A percentile compares a stretch with the other conserved stretches of the same genome.
Evolutionary conservation across 345 rosid genomes (phyloP).

Genomic region (Salix koriyanagi): DNA sequence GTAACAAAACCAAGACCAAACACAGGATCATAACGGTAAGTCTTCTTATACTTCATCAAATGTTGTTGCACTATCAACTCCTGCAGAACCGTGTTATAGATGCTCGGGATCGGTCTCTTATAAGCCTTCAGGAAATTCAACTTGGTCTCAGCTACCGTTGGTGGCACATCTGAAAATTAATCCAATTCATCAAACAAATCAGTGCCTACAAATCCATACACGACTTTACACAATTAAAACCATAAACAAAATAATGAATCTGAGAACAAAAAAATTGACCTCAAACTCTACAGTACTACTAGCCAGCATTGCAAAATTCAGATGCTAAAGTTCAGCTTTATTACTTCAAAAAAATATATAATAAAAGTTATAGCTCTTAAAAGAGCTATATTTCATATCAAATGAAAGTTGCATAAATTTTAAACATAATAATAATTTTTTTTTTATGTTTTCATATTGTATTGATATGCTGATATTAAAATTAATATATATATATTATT

Average conservation of each 20-base stretch:
- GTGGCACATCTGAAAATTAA: conserved; percentile 60
- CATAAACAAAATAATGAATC: neutral
- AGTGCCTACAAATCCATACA: neutral
- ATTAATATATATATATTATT: too few species aligned
- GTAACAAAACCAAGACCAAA: conserved; percentile 98
- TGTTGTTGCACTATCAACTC: conserved; percentile 96
- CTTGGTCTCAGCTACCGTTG: conserved; percentile 90
- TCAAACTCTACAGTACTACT: neutral
- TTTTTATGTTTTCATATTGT: too few species aligned
- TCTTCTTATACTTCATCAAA: conserved; percentile 83
- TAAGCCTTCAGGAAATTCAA: conserved; percentile 68
- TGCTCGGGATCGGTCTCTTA: conserved; percentile 85
- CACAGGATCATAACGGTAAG: conserved; percentile 72
- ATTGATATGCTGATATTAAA: too few species aligned
- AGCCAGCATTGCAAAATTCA: conserved; percentile 14
- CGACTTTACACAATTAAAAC: neutral
- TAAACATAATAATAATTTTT: too few species aligned
- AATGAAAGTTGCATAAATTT: too few species aligned
- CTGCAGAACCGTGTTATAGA: conserved; percentile 80
- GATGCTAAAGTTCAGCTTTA: neutral
- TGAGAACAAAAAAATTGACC: neutral
- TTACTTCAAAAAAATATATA: neutral
- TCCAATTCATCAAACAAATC: conserved; percentile 5
- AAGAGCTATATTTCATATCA: too few species aligned
- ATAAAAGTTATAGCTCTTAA: too few species aligned